A percentile compares a stretch with the other conserved stretches of the same genome.
These are phyloP conservation scores for Oxytropis ochrocephala DNA, from an alignment of 306 rosid genomes.

Conservation along the genomic window DNA sequence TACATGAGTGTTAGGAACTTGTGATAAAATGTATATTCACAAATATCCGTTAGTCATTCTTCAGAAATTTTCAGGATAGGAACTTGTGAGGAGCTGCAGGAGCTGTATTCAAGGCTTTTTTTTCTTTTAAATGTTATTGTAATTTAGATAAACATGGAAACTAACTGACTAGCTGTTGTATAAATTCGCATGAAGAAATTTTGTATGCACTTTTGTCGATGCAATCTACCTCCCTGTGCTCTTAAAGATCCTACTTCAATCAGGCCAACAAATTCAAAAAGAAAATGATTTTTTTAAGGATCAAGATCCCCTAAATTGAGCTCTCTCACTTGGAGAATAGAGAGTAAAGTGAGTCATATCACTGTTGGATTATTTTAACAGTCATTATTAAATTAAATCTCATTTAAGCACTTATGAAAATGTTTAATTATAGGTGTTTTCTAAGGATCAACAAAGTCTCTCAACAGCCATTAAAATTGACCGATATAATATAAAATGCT, in stretches of 20 bases:
- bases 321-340: too few species aligned
- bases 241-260: not conserved
- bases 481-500: too few species aligned
- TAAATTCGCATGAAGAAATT: constrained; percentile 1
- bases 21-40: too few species aligned
- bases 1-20: too few species aligned
- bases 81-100: not conserved
- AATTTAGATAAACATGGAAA: constrained; percentile 11
- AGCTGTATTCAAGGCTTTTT: not conserved
- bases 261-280: not conserved
- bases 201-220: not conserved
- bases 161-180: not conserved
- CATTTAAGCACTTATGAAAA: too few species aligned
- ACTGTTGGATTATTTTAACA: too few species aligned
- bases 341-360: too few species aligned
- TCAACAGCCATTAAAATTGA: too few species aligned
- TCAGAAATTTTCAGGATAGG: constrained; percentile 1
- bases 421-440: too few species aligned
- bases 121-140: not conserved
- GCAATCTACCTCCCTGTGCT: constrained; percentile 3
- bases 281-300: not conserved
- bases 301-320: not conserved
- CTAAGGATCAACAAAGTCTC: too few species aligned
- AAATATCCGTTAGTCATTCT: not conserved
- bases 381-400: too few species aligned